Percentiles rank a stretch among this genome's conserved stretches.
Evolutionary conservation across 2,329 filamentous ascomycete species (phyloP).

Genomic region (Alternaria rosae): DNA sequence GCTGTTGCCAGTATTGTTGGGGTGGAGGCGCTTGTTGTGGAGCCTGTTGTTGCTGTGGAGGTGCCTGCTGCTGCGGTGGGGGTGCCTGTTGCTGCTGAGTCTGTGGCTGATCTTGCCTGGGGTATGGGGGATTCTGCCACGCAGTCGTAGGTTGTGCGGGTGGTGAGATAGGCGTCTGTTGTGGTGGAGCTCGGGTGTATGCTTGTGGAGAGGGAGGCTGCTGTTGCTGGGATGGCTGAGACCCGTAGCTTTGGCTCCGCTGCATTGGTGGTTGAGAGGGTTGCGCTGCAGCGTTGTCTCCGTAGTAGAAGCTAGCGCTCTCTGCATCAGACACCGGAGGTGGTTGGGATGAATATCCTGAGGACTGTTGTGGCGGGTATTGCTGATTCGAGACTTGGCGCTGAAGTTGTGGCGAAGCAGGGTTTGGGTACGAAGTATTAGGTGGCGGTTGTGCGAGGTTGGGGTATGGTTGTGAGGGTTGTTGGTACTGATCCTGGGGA

Average conservation of each 20-base stretch:
- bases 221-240: constrained; percentile 42
- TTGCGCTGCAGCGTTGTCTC: constrained; percentile 32
- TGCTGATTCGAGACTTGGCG: constrained; percentile 43
- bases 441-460: constrained; percentile 39
- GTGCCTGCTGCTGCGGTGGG: constrained; percentile 31
- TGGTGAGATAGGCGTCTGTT: constrained; percentile 42
- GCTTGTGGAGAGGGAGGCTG: constrained; percentile 48
- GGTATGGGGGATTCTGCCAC: constrained; percentile 44
- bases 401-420: constrained; percentile 49
- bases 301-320: constrained; percentile 46
- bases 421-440: constrained; percentile 38
- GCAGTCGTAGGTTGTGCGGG: constrained; percentile 40
- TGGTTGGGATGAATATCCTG: constrained; percentile 45
- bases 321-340: constrained; percentile 45
- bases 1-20: constrained; percentile 28
- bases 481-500: constrained; percentile 43
- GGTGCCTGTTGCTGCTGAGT: constrained; percentile 30
- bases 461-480: constrained; percentile 47
- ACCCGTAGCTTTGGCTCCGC: constrained; percentile 39
- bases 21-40: constrained; percentile 17
- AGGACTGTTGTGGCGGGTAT: constrained; percentile 42
- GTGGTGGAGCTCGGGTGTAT: constrained; percentile 35
- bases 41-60: constrained; percentile 22
- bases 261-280: constrained; percentile 37
- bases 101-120: constrained; percentile 37